Conservation (phyloP, 2,329 filamentous ascomycete genomes). For the Aspergillus carbonarius region DNA sequence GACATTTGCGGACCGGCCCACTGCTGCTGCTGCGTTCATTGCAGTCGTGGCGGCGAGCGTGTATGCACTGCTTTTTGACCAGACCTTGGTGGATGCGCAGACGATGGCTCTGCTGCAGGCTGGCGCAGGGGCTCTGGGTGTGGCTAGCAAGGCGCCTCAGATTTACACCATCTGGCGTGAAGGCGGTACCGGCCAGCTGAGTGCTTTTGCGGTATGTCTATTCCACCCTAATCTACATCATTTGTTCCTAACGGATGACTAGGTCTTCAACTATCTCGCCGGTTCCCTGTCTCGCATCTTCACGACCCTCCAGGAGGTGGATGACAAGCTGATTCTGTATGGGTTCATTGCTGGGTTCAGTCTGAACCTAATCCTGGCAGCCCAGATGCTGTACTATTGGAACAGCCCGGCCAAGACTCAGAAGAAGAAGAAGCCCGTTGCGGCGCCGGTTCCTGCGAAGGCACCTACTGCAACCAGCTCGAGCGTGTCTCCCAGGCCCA, state of each 20-base stretch:
- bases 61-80: slow-evolving; percentile 66
- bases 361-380: slow-evolving; percentile 83
- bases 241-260: slow-evolving; percentile 6
- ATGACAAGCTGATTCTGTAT: slow-evolving; percentile 94
- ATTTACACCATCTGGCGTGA: slow-evolving; percentile 81
- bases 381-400: slow-evolving; percentile 97
- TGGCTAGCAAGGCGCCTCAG: slow-evolving; percentile 92
- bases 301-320: slow-evolving; percentile 94
- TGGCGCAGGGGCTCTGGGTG: slow-evolving; percentile 75
- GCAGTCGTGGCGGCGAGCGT: slow-evolving; percentile 69
- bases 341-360: slow-evolving; percentile 87
- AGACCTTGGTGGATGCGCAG: slow-evolving; percentile 63
- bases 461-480: slow-evolving; percentile 38
- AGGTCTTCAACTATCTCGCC: slow-evolving; percentile 98
- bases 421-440: slow-evolving; percentile 25
- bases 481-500: slow-evolving; percentile 42
- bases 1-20: slow-evolving; percentile 70
- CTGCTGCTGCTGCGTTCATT: slow-evolving; percentile 73
- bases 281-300: slow-evolving; percentile 94
- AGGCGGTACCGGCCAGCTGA: slow-evolving; percentile 90
- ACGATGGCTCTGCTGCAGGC: slow-evolving; percentile 75
- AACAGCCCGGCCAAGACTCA: slow-evolving; percentile 56
- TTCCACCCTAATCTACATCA: background rate
- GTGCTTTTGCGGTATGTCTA: slow-evolving; percentile 80
- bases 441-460: slow-evolving; percentile 23